phyloP scores from a whole-genome alignment of 2,329 filamentous ascomycete genomes.

The Hypoxylon sp. region DNA sequence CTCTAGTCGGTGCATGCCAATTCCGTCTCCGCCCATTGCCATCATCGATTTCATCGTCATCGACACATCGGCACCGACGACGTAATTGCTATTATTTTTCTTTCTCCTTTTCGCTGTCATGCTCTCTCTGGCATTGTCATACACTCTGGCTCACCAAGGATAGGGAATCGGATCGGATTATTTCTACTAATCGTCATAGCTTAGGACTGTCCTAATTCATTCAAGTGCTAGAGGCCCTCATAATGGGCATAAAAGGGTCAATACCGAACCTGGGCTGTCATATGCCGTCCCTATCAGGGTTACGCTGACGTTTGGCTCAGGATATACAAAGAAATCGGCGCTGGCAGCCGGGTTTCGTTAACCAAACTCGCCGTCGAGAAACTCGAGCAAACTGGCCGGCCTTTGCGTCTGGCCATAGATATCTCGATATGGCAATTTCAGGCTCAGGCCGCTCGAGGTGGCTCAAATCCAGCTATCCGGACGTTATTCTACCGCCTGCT shows the following conservation, averaged over 20 bases:
- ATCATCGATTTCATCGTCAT: neutral
- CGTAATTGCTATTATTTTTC: neutral
- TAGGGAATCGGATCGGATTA: too few species aligned
- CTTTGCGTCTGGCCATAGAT: constrained; percentile 88
- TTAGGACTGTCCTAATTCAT: neutral
- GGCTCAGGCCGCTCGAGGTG: constrained; percentile 83
- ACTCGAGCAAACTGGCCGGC: constrained; percentile 72
- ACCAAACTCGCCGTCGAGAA: constrained; percentile 83
- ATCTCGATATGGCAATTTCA: constrained; percentile 98
- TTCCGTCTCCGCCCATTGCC: neutral
- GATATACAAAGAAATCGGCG: constrained; percentile 88
- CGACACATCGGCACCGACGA: constrained; percentile 1
- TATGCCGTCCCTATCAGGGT: neutral
- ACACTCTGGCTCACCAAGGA: too few species aligned
- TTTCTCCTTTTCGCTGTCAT: neutral
- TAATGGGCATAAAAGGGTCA: constrained; percentile 74
- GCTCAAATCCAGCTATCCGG: constrained; percentile 86
- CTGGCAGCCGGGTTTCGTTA: constrained; percentile 80
- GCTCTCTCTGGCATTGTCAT: too few species aligned
- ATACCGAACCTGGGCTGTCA: constrained; percentile 15
- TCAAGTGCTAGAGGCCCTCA: constrained; percentile 14
- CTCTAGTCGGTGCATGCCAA: constrained; percentile 15
- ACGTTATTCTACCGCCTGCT: constrained; percentile 93
- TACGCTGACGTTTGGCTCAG: constrained; percentile 55
- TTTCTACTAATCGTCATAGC: too few species aligned